phyloP scores from a whole-genome alignment of 1,284 basidiomycete genomes.

The Microbotryomycetes sp. region DNA sequence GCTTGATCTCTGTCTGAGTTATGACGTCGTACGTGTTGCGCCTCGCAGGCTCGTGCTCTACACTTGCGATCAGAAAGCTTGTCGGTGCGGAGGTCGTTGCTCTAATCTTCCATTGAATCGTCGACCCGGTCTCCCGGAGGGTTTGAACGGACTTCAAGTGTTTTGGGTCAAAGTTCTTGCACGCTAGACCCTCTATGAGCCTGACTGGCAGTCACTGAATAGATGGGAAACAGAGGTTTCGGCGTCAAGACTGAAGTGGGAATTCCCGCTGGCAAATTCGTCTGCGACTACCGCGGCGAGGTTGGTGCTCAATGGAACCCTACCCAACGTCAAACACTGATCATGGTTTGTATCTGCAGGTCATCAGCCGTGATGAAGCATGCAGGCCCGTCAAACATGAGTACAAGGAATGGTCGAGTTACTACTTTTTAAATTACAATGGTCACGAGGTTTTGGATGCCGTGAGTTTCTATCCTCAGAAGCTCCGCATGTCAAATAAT shows the following conservation, averaged over 20 bases:
- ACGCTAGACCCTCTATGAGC: background rate
- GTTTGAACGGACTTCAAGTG: constrained; percentile 33
- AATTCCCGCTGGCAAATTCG: constrained; percentile 46
- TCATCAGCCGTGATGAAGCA: constrained; percentile 37
- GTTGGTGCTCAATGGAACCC: constrained; percentile 27
- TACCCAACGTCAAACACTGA: background rate
- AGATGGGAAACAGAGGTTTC: constrained; percentile 48
- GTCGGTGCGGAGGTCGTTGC: constrained; percentile 43
- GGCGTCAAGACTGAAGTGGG: constrained; percentile 44
- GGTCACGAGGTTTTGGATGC: constrained; percentile 48
- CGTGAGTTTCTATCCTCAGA: constrained; percentile 31
- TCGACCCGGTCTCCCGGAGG: constrained; percentile 40
- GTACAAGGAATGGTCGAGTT: constrained; percentile 40
- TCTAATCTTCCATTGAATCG: constrained; percentile 35
- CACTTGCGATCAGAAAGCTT: constrained; percentile 45
- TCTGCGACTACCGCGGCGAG: constrained; percentile 49
- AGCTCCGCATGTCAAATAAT: background rate
- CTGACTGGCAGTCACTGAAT: background rate
- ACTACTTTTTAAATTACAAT: constrained; percentile 48
- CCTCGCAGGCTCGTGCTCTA: constrained; percentile 44
- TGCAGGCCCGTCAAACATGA: constrained; percentile 31
- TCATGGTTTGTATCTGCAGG: constrained; percentile 3
- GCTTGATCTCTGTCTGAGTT: background rate
- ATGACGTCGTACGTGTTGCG: background rate
- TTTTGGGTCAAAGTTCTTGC: constrained; percentile 23